These are phyloP conservation scores for Metschnikowia continentalis DNA, from an alignment of 805 yeast genomes.

Conservation along the genomic window DNA sequence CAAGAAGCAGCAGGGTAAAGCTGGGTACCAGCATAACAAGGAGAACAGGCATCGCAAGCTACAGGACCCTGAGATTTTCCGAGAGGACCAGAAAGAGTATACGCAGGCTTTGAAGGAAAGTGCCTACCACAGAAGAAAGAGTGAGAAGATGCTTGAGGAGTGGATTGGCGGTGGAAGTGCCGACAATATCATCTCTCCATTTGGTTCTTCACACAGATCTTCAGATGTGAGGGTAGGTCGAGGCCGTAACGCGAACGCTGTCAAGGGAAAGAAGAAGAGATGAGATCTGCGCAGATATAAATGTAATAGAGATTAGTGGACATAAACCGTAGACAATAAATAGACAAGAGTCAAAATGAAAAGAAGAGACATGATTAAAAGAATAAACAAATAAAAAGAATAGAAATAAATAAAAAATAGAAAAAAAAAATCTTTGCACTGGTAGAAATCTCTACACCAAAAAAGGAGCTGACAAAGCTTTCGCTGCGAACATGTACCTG, in stretches of 20 bases:
- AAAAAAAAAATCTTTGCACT: no score
- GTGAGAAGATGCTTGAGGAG: slow-evolving; percentile 78
- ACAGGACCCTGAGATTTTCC: slow-evolving; percentile 52
- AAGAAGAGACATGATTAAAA: neutral
- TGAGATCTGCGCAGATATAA: neutral
- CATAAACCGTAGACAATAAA: neutral
- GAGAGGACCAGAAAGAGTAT: slow-evolving; percentile 95
- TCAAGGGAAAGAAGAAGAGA: slow-evolving; percentile 25
- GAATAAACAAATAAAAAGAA: neutral
- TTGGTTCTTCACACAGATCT: slow-evolving; percentile 39
- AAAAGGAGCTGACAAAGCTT: no score
- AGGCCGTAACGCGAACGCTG: slow-evolving; percentile 75
- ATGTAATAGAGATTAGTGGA: neutral
- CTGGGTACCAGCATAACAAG: slow-evolving; percentile 72
- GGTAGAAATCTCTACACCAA: no score
- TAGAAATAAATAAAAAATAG: neutral
- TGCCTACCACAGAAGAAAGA: slow-evolving; percentile 79
- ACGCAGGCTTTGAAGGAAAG: slow-evolving; percentile 82
- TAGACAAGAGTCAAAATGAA: neutral
- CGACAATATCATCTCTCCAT: slow-evolving; percentile 85
- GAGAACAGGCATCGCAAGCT: slow-evolving; percentile 48
- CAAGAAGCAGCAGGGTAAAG: slow-evolving; percentile 69
- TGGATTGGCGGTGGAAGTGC: slow-evolving; percentile 97
- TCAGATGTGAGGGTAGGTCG: slow-evolving; percentile 78
- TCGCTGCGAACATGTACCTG: neutral